phyloP scores from a whole-genome alignment of 78 protist genomes.

The Isochrysis galbana region DNA sequence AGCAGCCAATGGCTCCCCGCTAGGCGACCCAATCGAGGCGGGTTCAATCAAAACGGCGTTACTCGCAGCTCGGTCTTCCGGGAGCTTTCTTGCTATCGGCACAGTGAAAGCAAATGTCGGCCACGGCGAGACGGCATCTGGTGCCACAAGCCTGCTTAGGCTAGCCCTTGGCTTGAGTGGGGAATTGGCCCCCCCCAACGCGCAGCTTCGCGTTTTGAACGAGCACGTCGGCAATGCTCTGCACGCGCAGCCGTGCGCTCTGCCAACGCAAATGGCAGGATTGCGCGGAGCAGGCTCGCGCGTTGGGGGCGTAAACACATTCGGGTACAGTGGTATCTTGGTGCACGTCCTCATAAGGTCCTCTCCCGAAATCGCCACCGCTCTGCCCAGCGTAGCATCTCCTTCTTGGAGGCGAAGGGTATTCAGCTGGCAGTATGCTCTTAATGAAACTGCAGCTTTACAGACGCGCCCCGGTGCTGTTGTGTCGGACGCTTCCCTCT shows the following conservation, averaged over 20 bases:
- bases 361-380: no score
- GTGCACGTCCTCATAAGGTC: background rate
- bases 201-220: background rate
- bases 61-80: background rate
- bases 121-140: slow-evolving; percentile 64
- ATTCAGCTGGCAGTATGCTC: no score
- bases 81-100: slow-evolving; percentile 41
- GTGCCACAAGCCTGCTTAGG: background rate
- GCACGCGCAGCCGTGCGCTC: background rate
- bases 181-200: background rate
- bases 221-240: background rate
- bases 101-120: slow-evolving; percentile 74
- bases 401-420: no score
- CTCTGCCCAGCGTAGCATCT: no score
- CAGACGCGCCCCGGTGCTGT: no score
- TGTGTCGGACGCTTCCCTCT: no score
- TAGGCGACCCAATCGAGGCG: slow-evolving; percentile 10
- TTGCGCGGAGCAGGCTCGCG: background rate
- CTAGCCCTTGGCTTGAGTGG: background rate
- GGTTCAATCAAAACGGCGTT: background rate
- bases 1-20: background rate
- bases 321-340: background rate
- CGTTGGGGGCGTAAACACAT: background rate
- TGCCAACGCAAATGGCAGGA: background rate
- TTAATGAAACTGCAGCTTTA: no score